A percentile compares a stretch with the other conserved stretches of the same genome.
These are phyloP conservation scores for Ceratocystis lukuohia DNA, from an alignment of 2,329 filamentous ascomycete species.

Conservation along the genomic window DNA sequence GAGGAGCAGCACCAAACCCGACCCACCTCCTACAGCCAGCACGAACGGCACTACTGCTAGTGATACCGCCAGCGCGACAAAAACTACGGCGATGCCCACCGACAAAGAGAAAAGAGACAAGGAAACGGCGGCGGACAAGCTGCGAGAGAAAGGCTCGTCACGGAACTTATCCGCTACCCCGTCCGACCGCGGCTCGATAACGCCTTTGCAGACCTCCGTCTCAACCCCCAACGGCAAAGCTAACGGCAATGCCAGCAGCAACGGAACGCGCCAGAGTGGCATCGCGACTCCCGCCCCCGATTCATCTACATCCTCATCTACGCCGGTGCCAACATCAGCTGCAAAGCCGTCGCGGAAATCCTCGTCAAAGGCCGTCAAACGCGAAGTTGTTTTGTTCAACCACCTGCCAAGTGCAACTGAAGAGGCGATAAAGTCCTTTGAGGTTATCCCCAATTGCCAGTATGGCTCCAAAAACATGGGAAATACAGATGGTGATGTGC, in stretches of 20 bases:
- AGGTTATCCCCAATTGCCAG: conserved; percentile 69
- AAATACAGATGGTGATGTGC: conserved; percentile 72
- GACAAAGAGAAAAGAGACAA: not conserved
- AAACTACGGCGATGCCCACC: not conserved
- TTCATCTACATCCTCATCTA: conserved; percentile 32
- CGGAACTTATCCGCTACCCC: conserved; percentile 10
- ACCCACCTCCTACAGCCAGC: not conserved
- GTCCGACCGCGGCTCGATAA: conserved; percentile 27
- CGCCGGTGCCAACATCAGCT: not conserved
- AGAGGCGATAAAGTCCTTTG: conserved; percentile 64
- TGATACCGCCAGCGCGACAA: not conserved
- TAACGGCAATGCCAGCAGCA: too few relatives aligned
- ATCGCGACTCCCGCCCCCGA: conserved; percentile 24
- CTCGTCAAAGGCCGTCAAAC: conserved; percentile 54
- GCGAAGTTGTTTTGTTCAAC: conserved; percentile 53
- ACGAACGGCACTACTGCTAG: not conserved
- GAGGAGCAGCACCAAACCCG: conserved; percentile 13
- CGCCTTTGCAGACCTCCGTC: conserved; percentile 29
- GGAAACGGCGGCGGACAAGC: not conserved
- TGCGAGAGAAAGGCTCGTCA: not conserved
- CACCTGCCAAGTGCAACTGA: conserved; percentile 65
- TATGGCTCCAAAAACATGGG: conserved; percentile 89
- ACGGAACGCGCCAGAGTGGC: conserved; percentile 17
- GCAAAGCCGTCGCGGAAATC: conserved; percentile 57
- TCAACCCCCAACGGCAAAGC: conserved; percentile 27